Evolutionary conservation across 495 filamentous ascomycete species (phyloP).

Genomic region (Evernia prunastri): DNA sequence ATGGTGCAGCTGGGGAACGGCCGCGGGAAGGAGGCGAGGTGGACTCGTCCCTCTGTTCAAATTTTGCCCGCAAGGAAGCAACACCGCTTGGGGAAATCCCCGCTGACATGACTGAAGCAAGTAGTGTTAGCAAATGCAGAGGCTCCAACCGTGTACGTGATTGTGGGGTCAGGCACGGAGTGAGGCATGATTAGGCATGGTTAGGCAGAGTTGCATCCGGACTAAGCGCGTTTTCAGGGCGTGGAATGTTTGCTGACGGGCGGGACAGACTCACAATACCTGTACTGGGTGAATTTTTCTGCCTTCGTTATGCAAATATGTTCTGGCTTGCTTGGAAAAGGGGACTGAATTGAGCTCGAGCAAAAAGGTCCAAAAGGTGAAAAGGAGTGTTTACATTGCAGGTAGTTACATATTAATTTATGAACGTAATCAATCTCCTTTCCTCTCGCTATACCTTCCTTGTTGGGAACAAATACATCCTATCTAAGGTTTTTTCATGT

Average conservation of each 20-base stretch:
- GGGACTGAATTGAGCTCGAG: neutral
- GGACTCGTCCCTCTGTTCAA: slow-evolving; percentile 55
- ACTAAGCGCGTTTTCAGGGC: slow-evolving; percentile 14
- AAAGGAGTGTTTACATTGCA: slow-evolving; percentile 15
- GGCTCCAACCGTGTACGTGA: neutral
- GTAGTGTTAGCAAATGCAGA: slow-evolving; percentile 15
- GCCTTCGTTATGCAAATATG: neutral
- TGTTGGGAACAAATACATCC: neutral
- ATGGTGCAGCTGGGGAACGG: slow-evolving; percentile 53
- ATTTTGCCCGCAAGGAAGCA: slow-evolving; percentile 77
- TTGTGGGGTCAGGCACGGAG: slow-evolving; percentile 5
- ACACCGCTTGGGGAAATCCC: slow-evolving; percentile 47
- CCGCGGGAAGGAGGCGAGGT: slow-evolving; percentile 65
- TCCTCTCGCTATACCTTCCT: slow-evolving; percentile 15
- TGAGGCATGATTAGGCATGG: slow-evolving; percentile 16
- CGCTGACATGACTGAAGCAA: slow-evolving; percentile 42
- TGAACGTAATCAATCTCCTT: slow-evolving; percentile 6
- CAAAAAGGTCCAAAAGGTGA: neutral
- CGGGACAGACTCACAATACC: slow-evolving; percentile 9
- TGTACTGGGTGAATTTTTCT: neutral
- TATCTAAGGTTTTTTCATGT: neutral
- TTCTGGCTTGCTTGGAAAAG: neutral
- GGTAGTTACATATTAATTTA: neutral
- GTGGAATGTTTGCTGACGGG: slow-evolving; percentile 14
- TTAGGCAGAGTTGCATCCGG: slow-evolving; percentile 17